Evolutionary conservation across 257 asterid genomes (phyloP), one percentile per base, ranked within the genome.

Genomic region (Ocimum tenuiflorum): DNA sequence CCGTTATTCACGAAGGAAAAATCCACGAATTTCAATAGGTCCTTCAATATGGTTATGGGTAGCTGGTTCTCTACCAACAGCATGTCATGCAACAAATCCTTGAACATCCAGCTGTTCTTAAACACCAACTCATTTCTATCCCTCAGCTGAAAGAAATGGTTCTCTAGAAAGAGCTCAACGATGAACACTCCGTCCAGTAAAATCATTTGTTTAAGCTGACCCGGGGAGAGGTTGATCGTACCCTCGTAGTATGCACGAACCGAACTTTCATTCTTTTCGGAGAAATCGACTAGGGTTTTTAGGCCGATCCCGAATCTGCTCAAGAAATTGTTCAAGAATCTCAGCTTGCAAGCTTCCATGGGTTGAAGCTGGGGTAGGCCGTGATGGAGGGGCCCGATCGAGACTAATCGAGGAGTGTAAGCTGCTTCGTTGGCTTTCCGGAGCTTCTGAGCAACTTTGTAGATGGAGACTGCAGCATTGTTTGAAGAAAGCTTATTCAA

Each of bases 21-120:
- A 13, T 45, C 73, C 24, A 57, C 73, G 48, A 56, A 56, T 13
- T 13, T 20, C 48, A 68, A 1, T 10, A 68, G 50, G 18, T 45
- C 63, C 13, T 56, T 33, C 22, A 52, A 20, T 33, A 56, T 39
- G 19, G 58, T 48, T 49, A 77, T 19, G 2, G 78, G 81, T 6
- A 77, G 72, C 29, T 77, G 81, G 49, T 77, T 77, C 50, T 77
- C n/a, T n/a, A n/a, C n/a, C n/a, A n/a, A n/a, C n/a, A n/a, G n/a
- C n/a, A n/a, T n/a, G n/a, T n/a, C n/a, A n/a, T n/a, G n/a, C n/a
- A n/a, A n/a, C n/a, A n/a, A n/a, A n/a, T n/a, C n/a, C n/a, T n/a
- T n/a, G n/a, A 72, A 19, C 31, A 67, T 43, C n/a, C n/a, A n/a
- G n/a, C n/a, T n/a, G n/a, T n/a, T n/a, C n/a, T n/a, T n/a, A n/a